phyloP scores from a whole-genome alignment of 768 basidiomycete species.

The Hericium coralloides region DNA sequence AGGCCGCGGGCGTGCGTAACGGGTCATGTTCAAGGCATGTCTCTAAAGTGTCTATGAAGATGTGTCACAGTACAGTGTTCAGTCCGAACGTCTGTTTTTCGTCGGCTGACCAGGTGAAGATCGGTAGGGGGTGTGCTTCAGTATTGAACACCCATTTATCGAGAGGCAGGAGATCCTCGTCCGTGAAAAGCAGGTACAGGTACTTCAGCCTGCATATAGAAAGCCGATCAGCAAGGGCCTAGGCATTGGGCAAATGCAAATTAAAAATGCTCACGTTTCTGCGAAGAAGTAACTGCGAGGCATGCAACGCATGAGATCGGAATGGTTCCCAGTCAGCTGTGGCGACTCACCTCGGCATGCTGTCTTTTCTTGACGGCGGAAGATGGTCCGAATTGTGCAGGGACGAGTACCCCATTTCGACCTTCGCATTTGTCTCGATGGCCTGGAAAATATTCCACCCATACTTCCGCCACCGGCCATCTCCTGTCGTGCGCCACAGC shows the following conservation, averaged over 20 bases:
- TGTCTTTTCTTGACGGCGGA: slow-evolving; percentile 35
- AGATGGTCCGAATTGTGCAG: slow-evolving; percentile 40
- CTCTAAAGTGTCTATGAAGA: no score
- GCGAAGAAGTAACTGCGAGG: slow-evolving; percentile 39
- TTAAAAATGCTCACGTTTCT: slow-evolving; percentile 30
- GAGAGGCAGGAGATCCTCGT: slow-evolving; percentile 46
- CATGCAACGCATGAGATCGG: neutral
- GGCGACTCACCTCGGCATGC: slow-evolving; percentile 8
- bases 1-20: neutral
- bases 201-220: slow-evolving; percentile 49
- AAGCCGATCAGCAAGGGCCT: neutral
- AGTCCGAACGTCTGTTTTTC: slow-evolving; percentile 33
- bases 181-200: slow-evolving; percentile 55
- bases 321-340: slow-evolving; percentile 16
- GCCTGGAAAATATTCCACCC: slow-evolving; percentile 53
- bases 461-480: slow-evolving; percentile 49
- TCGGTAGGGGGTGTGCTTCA: slow-evolving; percentile 65
- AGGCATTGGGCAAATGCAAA: neutral
- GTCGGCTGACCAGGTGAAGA: slow-evolving; percentile 50
- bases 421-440: slow-evolving; percentile 1
- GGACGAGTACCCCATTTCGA: slow-evolving; percentile 28
- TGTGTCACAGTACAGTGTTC: no score
- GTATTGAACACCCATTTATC: slow-evolving; percentile 39
- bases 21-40: no score
- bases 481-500: slow-evolving; percentile 53